Evolutionary conservation across 2,329 filamentous ascomycete species (phyloP), one percentile per base, ranked within the genome.

Genomic region (Bipolaris victoriae): DNA sequence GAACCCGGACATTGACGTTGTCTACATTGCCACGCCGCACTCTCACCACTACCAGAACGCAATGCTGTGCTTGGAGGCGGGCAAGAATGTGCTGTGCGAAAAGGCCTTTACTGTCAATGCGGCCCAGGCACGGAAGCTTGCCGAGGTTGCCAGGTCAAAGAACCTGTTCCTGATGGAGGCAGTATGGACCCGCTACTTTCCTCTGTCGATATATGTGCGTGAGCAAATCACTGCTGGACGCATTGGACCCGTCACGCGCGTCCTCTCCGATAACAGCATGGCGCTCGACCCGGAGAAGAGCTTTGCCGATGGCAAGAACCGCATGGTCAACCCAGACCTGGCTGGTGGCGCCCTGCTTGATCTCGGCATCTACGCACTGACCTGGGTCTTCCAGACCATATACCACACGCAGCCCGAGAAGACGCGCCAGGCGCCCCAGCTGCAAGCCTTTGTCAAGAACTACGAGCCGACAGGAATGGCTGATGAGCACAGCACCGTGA

Each of bases 21-120:
- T 97, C 78, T 97, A 96, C 77, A 86, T 97, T 54, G 92, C 91
- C 22, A 96, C 92, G 3, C 92, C 92, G 15, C 92, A 96, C 80
- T 93, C 90, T 68, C 92, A 96, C 76, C 92, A 97, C 80, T 96
- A 93, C 80, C 91, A 96, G 76, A 94, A 97, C 78, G 85, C 87
- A 62, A 91, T 92, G 86, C 84, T 96, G n/a, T 90, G 88, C 41
- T 82, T 97, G 37, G 85, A 91, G 64, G 90, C 90, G 7, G 90
- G 91, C 69, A 97, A 96, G 82, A 84, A 94, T 69, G 91, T 97
- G 29, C 84, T 97, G 33, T 96, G 92, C 76, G 92, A 97, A 78
- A 97, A 97, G 82, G 86, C 92, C 0, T 88, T 97, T 68, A 96
- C 92, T 1, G 90, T 94, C 61, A 96, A 89, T 62, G 91, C 90